Conservation (phyloP, 2,329 filamentous ascomycete species). For the Beauveria sp. region DNA sequence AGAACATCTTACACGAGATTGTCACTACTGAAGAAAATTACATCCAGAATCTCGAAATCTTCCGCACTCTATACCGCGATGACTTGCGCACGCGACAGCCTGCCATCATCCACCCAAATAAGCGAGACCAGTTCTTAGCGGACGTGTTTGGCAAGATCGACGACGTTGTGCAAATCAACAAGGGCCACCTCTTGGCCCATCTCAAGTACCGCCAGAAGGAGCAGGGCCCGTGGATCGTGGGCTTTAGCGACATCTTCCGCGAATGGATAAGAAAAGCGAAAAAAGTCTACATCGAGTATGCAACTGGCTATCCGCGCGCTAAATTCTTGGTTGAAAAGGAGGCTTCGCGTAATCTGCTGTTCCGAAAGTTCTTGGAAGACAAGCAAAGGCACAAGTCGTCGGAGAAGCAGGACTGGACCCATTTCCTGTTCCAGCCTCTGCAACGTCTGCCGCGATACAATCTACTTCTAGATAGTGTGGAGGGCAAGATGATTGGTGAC, state of each 20-base stretch:
- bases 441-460: conserved; percentile 87
- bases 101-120: conserved; percentile 71
- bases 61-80: conserved; percentile 80
- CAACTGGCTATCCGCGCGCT: conserved; percentile 76
- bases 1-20: conserved; percentile 93
- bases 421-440: conserved; percentile 87
- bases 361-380: conserved; percentile 77
- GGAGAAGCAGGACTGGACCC: conserved; percentile 84
- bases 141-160: conserved; percentile 91
- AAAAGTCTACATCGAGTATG: conserved; percentile 84
- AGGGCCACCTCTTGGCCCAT: conserved; percentile 84
- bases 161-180: conserved; percentile 81
- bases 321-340: conserved; percentile 79
- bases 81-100: conserved; percentile 65
- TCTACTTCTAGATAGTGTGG: conserved; percentile 72
- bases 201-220: conserved; percentile 96
- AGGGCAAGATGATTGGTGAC: conserved; percentile 75
- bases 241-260: conserved; percentile 94
- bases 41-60: conserved; percentile 80
- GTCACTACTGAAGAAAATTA: conserved; percentile 88
- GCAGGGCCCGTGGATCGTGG: conserved; percentile 87
- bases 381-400: conserved; percentile 72
- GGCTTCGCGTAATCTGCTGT: conserved; percentile 74
- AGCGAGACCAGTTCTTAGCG: conserved; percentile 69
- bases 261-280: conserved; percentile 97